Base-by-base conservation (phyloP, 1,139 yeast species). In the Kurtzmaniella quercitrusa region DNA sequence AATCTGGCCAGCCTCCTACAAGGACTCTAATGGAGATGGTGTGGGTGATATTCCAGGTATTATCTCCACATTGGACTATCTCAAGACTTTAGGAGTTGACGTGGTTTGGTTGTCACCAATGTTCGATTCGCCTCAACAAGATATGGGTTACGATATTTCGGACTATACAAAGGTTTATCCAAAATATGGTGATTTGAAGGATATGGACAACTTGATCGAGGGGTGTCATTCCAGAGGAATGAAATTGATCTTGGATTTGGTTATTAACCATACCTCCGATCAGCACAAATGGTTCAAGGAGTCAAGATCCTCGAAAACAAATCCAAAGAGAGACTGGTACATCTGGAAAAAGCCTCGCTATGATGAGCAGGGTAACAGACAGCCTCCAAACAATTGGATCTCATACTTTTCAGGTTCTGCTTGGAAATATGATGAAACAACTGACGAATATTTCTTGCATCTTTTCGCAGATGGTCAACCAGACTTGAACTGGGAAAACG, bases 131-230 rank as follows among this genome's bases (percentile, higher is more conserved):
- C 84, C 84, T 3, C 79, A 75, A 52, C 76, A 74, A 38, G 84
- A 79, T 52, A 78, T 79, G 84, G 84, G 84, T 2, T 79, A 79
- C 55, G 84, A 79, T 53, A 76, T 79, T 50, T 62, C 76, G 32
- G 74, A 79, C 57, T 79, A 79, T 56, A 68, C 74, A 52, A 66
- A 60, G 14, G 68, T 79, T 33, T 71, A 77, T 55, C 74, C 77
- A 4, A 64, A 63, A 47, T 79, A 76, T 54, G 84, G 84, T 38
- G 68, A 79, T 9, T 56, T 77, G 58, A 69, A 71, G 41, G 81
- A 75, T 50, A 70, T 74, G 72, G 75, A 76, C 49, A 49, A 55
- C 15, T 63, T 79, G 55, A 73, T 78, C 45, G 63, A 65, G 11
- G 78, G 68, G 41, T 57, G 68, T 33, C 82, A 78, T 53, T 50